Conservation (phyloP, 116 monocot genomes). For the Phalaenopsis hybrid region DNA sequence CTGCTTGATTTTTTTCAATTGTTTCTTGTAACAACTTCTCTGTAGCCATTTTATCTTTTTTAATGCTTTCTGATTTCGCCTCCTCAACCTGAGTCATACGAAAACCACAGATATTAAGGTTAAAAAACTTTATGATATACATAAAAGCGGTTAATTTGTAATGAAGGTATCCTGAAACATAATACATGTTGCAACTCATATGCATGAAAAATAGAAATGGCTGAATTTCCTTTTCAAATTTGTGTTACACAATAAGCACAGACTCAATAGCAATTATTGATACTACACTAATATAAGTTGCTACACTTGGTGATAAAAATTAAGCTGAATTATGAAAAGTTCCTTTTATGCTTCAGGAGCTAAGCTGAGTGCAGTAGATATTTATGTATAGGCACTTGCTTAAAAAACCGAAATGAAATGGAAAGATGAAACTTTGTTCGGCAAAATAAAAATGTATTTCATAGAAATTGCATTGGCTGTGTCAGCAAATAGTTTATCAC, state of each 20-base stretch:
- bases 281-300: not conserved
- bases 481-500: not conserved
- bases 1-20: conserved; percentile 83
- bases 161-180: not conserved
- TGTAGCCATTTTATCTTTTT: conserved; percentile 80
- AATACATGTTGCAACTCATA: not conserved
- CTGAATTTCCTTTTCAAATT: not conserved
- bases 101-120: not conserved
- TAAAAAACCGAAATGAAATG: not conserved
- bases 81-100: conserved; percentile 69
- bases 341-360: not conserved
- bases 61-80: conserved; percentile 86
- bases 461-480: not conserved
- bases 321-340: not conserved
- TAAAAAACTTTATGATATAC: not conserved
- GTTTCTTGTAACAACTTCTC: conserved; percentile 98
- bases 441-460: not conserved
- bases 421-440: not conserved
- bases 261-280: not conserved
- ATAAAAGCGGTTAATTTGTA: not conserved
- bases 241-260: not conserved
- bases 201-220: not conserved
- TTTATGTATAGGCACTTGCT: not conserved
- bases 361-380: not conserved
- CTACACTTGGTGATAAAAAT: not conserved